These are phyloP conservation scores for Ramichloridium luteum DNA, from an alignment of 2,329 filamentous ascomycete genomes.

Conservation along the genomic window DNA sequence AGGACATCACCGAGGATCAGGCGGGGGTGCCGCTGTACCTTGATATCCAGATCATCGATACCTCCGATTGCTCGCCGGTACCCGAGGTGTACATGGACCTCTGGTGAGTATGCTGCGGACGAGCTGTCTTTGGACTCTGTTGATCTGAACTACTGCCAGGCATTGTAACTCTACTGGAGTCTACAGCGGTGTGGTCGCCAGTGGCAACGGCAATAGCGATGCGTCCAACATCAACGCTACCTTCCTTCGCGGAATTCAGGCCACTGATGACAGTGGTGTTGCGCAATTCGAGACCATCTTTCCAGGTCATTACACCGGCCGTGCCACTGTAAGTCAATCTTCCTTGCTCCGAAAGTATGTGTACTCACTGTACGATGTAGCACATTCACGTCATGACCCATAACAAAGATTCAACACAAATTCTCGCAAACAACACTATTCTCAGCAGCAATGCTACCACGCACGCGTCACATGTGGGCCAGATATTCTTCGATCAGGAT, in stretches of 20 bases:
- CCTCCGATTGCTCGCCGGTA: constrained; percentile 31
- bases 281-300: constrained; percentile 33
- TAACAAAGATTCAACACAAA: constrained; percentile 24
- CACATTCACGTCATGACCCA: constrained; percentile 33
- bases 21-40: constrained; percentile 30
- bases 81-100: constrained; percentile 33
- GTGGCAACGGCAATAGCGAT: constrained; percentile 26
- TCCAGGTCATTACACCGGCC: constrained; percentile 33
- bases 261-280: constrained; percentile 30
- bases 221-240: constrained; percentile 25
- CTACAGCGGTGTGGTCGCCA: constrained; percentile 28
- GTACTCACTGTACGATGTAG: too few species aligned
- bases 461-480: constrained; percentile 47
- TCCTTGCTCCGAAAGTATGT: too few species aligned
- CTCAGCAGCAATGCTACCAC: constrained; percentile 30
- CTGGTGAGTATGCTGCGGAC: constrained; percentile 28
- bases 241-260: constrained; percentile 31
- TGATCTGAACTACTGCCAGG: constrained; percentile 11
- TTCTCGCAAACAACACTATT: constrained; percentile 23
- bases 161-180: constrained; percentile 36
- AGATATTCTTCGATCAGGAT: constrained; percentile 52
- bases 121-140: constrained; percentile 30
- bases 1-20: constrained; percentile 31
- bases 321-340: too few species aligned
- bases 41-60: constrained; percentile 35